Conservation (phyloP, 1,284 basidiomycete genomes). For the Cutaneotrichosporon sp. region DNA sequence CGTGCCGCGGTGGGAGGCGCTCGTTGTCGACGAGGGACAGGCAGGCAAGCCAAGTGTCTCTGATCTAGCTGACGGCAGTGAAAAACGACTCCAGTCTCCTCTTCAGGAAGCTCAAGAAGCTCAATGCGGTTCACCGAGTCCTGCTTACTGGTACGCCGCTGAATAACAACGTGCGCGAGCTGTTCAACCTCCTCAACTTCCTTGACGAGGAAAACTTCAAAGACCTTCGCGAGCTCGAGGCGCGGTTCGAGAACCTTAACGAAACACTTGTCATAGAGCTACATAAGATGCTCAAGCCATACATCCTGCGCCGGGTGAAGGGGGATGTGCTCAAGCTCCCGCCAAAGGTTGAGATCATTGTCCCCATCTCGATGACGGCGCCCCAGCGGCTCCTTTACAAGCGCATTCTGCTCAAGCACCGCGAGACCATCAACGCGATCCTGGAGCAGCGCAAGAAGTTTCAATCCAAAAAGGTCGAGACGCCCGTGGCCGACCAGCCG, state of each 20-base stretch:
- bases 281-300: constrained; percentile 74
- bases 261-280: constrained; percentile 76
- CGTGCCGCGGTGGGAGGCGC: constrained; percentile 83
- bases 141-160: constrained; percentile 95
- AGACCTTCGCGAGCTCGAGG: constrained; percentile 68
- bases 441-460: constrained; percentile 25
- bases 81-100: constrained; percentile 74
- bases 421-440: constrained; percentile 37
- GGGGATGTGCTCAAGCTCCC: constrained; percentile 88
- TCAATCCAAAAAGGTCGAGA: neutral
- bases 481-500: neutral
- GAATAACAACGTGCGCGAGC: constrained; percentile 93
- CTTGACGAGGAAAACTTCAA: constrained; percentile 68
- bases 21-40: constrained; percentile 84
- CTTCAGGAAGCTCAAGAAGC: constrained; percentile 76
- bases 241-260: constrained; percentile 67
- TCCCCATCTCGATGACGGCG: constrained; percentile 84
- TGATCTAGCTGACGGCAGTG: constrained; percentile 56
- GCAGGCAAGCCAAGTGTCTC: neutral
- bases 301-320: constrained; percentile 90
- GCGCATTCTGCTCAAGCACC: constrained; percentile 61
- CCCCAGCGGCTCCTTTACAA: constrained; percentile 88
- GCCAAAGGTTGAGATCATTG: constrained; percentile 73
- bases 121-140: constrained; percentile 76
- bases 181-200: constrained; percentile 94